Conservation (phyloP, 208 protist genomes). For the Leishmania gerbilli region DNA sequence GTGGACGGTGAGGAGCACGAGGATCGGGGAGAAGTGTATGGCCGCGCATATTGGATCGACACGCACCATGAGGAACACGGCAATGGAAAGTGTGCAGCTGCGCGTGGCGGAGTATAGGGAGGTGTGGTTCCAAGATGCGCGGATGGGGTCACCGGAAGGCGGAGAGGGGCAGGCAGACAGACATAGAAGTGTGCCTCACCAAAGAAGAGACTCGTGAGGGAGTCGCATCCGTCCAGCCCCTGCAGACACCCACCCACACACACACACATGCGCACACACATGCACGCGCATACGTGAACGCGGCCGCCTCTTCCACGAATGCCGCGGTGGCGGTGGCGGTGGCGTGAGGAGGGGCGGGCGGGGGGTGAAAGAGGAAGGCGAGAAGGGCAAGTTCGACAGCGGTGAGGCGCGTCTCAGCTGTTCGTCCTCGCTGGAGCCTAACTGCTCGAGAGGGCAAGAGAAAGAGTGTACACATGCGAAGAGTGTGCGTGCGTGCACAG, state of each 20-base stretch:
- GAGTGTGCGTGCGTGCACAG: neutral
- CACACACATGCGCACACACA: neutral
- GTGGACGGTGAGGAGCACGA: slow-evolving; percentile 55
- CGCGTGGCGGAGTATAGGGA: neutral
- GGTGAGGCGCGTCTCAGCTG: no score
- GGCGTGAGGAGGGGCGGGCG: neutral
- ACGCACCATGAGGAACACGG: slow-evolving; percentile 7
- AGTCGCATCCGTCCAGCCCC: no score
- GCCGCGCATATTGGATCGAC: slow-evolving; percentile 36
- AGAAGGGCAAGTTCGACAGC: neutral
- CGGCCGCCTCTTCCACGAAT: neutral
- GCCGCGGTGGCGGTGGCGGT: no score
- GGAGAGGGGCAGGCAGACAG: neutral
- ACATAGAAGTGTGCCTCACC: neutral
- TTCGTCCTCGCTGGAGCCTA: no score
- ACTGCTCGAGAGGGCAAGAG: no score
- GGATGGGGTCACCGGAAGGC: neutral
- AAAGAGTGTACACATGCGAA: neutral
- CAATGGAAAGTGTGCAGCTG: slow-evolving; percentile 2
- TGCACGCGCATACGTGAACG: neutral
- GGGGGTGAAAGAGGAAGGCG: neutral
- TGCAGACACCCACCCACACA: no score
- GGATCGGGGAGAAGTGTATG: slow-evolving; percentile 54
- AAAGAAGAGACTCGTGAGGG: no score
- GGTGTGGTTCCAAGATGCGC: neutral